Evolutionary conservation across 169 alveolate genomes (phyloP), one percentile per base, ranked within the genome.

Genomic region (Cryptosporidium xiaoi): DNA sequence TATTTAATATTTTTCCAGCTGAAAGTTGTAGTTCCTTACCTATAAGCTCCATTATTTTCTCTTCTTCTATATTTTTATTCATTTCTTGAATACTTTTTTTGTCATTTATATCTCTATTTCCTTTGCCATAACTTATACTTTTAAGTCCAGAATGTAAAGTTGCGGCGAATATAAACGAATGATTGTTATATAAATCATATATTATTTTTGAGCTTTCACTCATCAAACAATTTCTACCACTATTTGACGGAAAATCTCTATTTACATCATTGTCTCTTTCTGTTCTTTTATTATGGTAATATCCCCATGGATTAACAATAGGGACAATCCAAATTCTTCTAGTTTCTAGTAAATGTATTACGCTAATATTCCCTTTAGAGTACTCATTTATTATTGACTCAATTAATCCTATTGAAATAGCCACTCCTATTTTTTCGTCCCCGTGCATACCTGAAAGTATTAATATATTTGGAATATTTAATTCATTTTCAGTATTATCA

Each of bases 261-360:
- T 77, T 77, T 2, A 62, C 64, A 44, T 77, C 87, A 36, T 55
- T 44, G 7, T 62, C 64, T 24, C 29, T 56, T 50, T 77, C 87
- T 15, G 51, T 34, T 62, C 87, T 77, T 46, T 24, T 40, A 36
- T 50, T 50, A 27, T 77, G 60, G 27, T 58, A 77, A 18, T 56
- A 56, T 16, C 87, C 87, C 87, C 87, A 77, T 10, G 87, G 71
- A 60, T 77, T 77, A 12, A 64, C 69, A 6, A 77, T 77, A 12
- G 87, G 87, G 20, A 77, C 48, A 7, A 77, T 31, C 71, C 71
- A 77, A 18, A 77, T 60, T 36, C 40, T 77, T 44, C 87, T 40
- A 1, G 69, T 77, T 7, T 53, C 64, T 36, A 77, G 27, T 33
- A 77, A 31, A 48, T 77, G 64, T 18, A 20, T 77, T 1, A 77